These are phyloP conservation scores for Alloteropsis semialata DNA, from an alignment of 176 grass and related monocot species.

Conservation along the genomic window DNA sequence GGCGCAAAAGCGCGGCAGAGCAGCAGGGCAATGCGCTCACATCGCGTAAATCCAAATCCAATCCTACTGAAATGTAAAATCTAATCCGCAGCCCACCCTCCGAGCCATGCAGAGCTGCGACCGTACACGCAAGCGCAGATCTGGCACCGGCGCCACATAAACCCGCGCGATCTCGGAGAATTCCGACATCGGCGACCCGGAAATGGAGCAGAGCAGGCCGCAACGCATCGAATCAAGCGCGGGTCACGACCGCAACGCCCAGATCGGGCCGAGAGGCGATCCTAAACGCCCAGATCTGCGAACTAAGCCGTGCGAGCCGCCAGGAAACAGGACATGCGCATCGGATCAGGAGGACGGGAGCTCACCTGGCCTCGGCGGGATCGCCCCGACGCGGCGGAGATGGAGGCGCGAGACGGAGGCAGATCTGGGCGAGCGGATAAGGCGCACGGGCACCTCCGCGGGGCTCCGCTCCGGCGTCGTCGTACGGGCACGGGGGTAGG, in stretches of 20 bases:
- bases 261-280: not conserved
- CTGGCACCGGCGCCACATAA: not conserved
- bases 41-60: not conserved
- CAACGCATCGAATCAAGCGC: not conserved
- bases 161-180: conserved; percentile 9
- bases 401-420: not conserved
- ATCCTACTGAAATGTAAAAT: not conserved
- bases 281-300: conserved; percentile 29
- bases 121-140: conserved; percentile 25
- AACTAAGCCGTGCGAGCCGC: not conserved
- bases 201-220: not conserved
- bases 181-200: not conserved
- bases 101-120: conserved; percentile 9
- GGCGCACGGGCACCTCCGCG: not conserved
- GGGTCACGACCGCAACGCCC: not conserved
- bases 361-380: conserved; percentile 23
- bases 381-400: conserved; percentile 12
- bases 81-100: not conserved
- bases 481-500: not conserved
- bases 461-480: not conserved
- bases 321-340: not conserved
- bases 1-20: conserved; percentile 18
- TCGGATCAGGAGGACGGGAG: not conserved
- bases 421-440: conserved; percentile 21
- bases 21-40: conserved; percentile 5